Conservation (phyloP, 2,329 filamentous ascomycete genomes). For the Diaporthe citrichinensis region DNA sequence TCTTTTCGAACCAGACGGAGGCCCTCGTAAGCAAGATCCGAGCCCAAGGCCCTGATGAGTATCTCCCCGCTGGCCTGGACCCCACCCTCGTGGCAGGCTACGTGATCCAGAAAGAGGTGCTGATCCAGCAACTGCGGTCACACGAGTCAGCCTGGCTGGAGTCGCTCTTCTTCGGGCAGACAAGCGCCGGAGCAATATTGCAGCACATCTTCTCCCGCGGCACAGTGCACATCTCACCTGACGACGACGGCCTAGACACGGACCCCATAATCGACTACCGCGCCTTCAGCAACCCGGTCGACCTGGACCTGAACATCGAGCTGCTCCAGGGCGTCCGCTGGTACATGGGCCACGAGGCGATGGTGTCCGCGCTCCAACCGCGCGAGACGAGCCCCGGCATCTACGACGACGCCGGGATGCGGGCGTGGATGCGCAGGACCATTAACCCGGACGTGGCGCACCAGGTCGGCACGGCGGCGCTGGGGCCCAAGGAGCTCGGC, state of each 20-base stretch:
- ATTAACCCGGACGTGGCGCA: constrained; percentile 29
- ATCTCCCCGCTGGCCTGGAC: background rate
- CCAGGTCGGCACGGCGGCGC: constrained; percentile 22
- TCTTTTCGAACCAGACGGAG: constrained; percentile 24
- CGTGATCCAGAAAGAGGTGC: constrained; percentile 19
- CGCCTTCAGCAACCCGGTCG: constrained; percentile 55
- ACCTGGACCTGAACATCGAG: constrained; percentile 55
- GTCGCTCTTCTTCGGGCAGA: background rate
- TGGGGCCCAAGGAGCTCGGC: constrained; percentile 32
- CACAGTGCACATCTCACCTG: constrained; percentile 45
- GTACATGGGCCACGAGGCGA: constrained; percentile 41
- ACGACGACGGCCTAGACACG: constrained; percentile 51
- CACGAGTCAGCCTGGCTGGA: constrained; percentile 8
- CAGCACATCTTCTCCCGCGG: constrained; percentile 31
- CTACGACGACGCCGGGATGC: constrained; percentile 26
- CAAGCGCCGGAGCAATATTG: background rate
- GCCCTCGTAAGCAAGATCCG: background rate
- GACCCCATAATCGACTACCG: constrained; percentile 57
- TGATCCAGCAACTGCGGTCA: constrained; percentile 24
- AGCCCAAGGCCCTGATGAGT: constrained; percentile 11
- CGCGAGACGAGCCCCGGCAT: constrained; percentile 5
- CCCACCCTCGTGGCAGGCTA: constrained; percentile 10
- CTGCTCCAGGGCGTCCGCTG: constrained; percentile 54
- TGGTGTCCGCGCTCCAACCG: constrained; percentile 24
- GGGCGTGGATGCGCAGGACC: constrained; percentile 1